Evolutionary conservation across 2,329 filamentous ascomycete genomes (phyloP).

Genomic region (Alternaria metachromatica): DNA sequence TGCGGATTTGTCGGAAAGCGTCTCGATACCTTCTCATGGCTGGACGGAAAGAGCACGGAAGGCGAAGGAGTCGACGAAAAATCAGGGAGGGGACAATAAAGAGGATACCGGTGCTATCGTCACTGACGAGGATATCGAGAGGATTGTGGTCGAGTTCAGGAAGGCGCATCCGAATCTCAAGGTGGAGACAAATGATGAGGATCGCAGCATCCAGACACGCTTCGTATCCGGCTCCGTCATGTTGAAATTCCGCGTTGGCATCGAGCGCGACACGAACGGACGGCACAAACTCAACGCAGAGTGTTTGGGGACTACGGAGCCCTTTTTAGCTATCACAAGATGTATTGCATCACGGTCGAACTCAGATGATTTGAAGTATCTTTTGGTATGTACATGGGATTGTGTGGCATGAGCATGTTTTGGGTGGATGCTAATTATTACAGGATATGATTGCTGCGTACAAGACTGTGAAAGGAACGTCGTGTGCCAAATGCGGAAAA

Average conservation of each 20-base stretch:
- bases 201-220: constrained; percentile 34
- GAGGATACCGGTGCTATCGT: constrained; percentile 18
- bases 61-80: constrained; percentile 23
- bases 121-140: constrained; percentile 30
- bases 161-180: constrained; percentile 37
- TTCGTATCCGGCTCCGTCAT: constrained; percentile 33
- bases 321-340: constrained; percentile 39
- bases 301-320: constrained; percentile 39
- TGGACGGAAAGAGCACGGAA: constrained; percentile 44
- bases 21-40: constrained; percentile 46
- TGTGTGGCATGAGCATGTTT: not conserved
- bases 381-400: constrained; percentile 38
- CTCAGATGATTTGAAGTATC: constrained; percentile 38
- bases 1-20: constrained; percentile 46
- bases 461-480: constrained; percentile 36
- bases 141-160: constrained; percentile 33
- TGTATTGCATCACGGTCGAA: constrained; percentile 44
- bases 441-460: constrained; percentile 52
- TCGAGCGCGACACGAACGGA: constrained; percentile 36
- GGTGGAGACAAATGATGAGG: constrained; percentile 32
- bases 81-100: constrained; percentile 7
- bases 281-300: constrained; percentile 36
- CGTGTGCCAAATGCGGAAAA: constrained; percentile 43
- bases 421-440: constrained; percentile 15
- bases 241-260: constrained; percentile 37